Conservation (phyloP, 495 filamentous ascomycete species). For the Bombardia bombarda region DNA sequence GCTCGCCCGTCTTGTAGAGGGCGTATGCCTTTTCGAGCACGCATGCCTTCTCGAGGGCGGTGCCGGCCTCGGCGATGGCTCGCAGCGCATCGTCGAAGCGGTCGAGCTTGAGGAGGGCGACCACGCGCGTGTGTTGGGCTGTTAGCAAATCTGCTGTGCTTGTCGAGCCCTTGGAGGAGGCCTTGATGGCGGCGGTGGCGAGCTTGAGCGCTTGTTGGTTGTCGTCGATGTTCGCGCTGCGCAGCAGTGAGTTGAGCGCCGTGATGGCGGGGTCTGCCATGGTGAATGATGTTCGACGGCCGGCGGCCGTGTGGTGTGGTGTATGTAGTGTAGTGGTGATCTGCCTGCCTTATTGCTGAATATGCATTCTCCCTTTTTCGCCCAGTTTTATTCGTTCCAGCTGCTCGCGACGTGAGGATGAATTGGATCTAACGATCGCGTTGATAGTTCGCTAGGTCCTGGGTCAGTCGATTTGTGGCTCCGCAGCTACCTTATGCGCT, state of each 20-base stretch:
- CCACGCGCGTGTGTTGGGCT: slow-evolving; percentile 68
- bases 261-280: slow-evolving; percentile 38
- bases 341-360: too few relatives aligned
- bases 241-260: slow-evolving; percentile 43
- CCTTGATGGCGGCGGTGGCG: slow-evolving; percentile 52
- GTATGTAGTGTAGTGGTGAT: too few relatives aligned
- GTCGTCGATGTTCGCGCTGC: slow-evolving; percentile 37
- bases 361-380: too few relatives aligned
- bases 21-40: slow-evolving; percentile 81
- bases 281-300: too few relatives aligned
- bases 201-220: slow-evolving; percentile 39
- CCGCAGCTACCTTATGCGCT: too few relatives aligned
- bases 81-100: slow-evolving; percentile 84
- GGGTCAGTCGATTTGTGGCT: too few relatives aligned
- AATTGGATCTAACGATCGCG: too few relatives aligned
- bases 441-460: too few relatives aligned
- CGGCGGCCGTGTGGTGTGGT: too few relatives aligned
- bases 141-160: slow-evolving; percentile 41
- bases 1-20: slow-evolving; percentile 75
- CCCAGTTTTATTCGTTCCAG: too few relatives aligned
- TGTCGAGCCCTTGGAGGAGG: slow-evolving; percentile 37
- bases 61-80: slow-evolving; percentile 63
- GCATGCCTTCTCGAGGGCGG: slow-evolving; percentile 57
- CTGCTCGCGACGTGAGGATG: too few relatives aligned
- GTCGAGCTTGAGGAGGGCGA: slow-evolving; percentile 88